Percentiles rank a stretch among this genome's conserved stretches.
These are phyloP conservation scores for Acorus gramineus DNA, from an alignment of 106 monocot genomes.

Conservation along the genomic window DNA sequence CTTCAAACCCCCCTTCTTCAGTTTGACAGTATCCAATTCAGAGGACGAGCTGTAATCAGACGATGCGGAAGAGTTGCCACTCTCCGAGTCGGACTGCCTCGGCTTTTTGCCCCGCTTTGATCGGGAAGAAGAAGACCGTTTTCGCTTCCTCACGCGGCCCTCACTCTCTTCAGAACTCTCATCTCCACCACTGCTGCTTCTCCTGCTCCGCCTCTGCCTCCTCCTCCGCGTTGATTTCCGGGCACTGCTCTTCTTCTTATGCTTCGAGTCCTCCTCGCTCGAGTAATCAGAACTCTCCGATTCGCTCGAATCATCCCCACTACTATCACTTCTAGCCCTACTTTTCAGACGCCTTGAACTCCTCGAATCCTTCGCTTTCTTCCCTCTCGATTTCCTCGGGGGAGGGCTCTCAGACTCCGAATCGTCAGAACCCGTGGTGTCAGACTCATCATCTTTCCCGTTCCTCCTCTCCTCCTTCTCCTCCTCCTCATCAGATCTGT, in stretches of 20 bases:
- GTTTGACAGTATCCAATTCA: conserved; percentile 9
- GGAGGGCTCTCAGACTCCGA: conserved; percentile 12
- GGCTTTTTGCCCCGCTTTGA: conserved; percentile 25
- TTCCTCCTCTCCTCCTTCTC: background rate
- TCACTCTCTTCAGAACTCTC: conserved; percentile 23
- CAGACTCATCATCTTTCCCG: conserved; percentile 19
- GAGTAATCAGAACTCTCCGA: conserved; percentile 23
- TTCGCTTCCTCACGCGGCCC: conserved; percentile 21
- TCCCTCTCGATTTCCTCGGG: conserved; percentile 1
- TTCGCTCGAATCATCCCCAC: conserved; percentile 23
- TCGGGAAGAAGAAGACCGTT: background rate
- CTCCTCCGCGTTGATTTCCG: conserved; percentile 1
- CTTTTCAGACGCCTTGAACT: conserved; percentile 16
- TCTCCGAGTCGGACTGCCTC: conserved; percentile 20
- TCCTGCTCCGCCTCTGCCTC: conserved; percentile 9
- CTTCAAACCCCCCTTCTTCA: too few species aligned
- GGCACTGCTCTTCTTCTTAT: background rate
- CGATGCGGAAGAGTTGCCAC: too few species aligned
- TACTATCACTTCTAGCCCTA: conserved; percentile 5
- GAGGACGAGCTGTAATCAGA: background rate
- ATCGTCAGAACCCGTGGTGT: conserved; percentile 3
- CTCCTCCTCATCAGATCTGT: background rate
- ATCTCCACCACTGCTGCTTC: background rate
- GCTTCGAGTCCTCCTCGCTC: conserved; percentile 3
- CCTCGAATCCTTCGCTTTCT: background rate